These are phyloP conservation scores for Leishmania guyanensis DNA, from an alignment of 208 protist species.

Conservation along the genomic window DNA sequence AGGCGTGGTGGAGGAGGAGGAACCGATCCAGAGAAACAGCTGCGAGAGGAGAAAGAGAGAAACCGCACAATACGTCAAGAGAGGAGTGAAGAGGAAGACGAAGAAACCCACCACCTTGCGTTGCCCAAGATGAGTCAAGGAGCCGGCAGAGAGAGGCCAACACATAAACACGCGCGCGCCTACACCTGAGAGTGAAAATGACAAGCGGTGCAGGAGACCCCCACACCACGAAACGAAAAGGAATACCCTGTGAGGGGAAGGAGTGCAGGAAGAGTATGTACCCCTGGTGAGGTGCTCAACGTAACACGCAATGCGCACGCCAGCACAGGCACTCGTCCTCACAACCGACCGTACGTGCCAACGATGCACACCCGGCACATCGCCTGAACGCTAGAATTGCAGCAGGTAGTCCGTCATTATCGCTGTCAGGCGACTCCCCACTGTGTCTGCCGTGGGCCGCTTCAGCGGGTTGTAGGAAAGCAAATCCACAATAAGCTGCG, in stretches of 20 bases:
- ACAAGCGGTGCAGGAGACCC: not conserved
- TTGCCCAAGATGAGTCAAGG: not conserved
- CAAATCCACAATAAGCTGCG: constrained; percentile 52
- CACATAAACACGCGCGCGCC: not conserved
- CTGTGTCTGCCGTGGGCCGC: constrained; percentile 42
- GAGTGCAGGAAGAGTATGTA: not conserved
- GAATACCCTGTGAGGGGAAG: not conserved
- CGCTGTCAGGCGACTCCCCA: constrained; percentile 48
- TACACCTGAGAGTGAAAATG: not conserved
- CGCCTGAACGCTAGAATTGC: not conserved
- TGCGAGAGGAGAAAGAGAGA: not conserved
- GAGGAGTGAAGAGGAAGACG: not conserved
- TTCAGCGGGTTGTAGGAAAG: constrained; percentile 62
- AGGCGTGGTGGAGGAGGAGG: not conserved
- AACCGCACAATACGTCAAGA: not conserved
- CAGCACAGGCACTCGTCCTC: not conserved
- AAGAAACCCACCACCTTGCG: not conserved
- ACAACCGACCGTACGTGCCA: not conserved
- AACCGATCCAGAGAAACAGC: not conserved
- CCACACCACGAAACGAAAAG: not conserved
- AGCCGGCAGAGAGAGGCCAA: not conserved
- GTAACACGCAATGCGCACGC: not conserved
- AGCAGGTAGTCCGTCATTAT: constrained; percentile 53
- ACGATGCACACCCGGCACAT: not conserved
- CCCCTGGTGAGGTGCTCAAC: not conserved